Percentiles rank a stretch among this genome's conserved stretches.
These are phyloP conservation scores for Suhomyces wounanorum DNA, from an alignment of 1,139 yeast species.

Conservation along the genomic window DNA sequence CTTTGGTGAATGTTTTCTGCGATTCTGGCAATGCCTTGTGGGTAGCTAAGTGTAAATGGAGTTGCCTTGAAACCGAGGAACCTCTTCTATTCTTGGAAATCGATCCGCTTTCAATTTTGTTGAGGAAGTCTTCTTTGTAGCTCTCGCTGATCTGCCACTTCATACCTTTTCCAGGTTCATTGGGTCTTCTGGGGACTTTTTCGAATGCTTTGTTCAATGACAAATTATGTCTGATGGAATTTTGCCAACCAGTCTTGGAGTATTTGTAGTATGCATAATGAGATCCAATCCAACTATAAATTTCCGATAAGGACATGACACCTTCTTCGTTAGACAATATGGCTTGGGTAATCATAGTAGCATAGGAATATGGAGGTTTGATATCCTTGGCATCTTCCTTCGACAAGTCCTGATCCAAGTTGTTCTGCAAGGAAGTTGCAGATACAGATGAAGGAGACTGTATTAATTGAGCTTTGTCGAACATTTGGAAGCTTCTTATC, in stretches of 20 bases:
- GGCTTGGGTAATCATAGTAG: slow-evolving; percentile 98
- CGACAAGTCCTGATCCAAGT: slow-evolving; percentile 71
- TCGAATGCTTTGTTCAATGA: slow-evolving; percentile 86
- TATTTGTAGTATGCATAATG: slow-evolving; percentile 90
- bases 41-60: slow-evolving; percentile 72
- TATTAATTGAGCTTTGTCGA: slow-evolving; percentile 42
- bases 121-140: slow-evolving; percentile 80
- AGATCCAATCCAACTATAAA: slow-evolving; percentile 84
- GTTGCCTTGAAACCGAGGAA: slow-evolving; percentile 73
- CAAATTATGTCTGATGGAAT: slow-evolving; percentile 78
- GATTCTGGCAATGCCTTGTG: slow-evolving; percentile 67
- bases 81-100: slow-evolving; percentile 76
- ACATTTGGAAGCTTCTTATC: slow-evolving; percentile 56
- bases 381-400: slow-evolving; percentile 87
- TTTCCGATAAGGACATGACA: slow-evolving; percentile 84
- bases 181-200: slow-evolving; percentile 91
- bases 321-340: slow-evolving; percentile 87
- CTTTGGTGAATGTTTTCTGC: slow-evolving; percentile 31
- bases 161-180: slow-evolving; percentile 99
- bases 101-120: slow-evolving; percentile 74
- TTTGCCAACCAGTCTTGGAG: slow-evolving; percentile 94
- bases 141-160: slow-evolving; percentile 94
- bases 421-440: slow-evolving; percentile 48
- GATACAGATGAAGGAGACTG: slow-evolving; percentile 45
- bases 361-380: slow-evolving; percentile 96